Evolutionary conservation across 2,329 filamentous ascomycete species (phyloP).

Genomic region (Nothopassalora personata): DNA sequence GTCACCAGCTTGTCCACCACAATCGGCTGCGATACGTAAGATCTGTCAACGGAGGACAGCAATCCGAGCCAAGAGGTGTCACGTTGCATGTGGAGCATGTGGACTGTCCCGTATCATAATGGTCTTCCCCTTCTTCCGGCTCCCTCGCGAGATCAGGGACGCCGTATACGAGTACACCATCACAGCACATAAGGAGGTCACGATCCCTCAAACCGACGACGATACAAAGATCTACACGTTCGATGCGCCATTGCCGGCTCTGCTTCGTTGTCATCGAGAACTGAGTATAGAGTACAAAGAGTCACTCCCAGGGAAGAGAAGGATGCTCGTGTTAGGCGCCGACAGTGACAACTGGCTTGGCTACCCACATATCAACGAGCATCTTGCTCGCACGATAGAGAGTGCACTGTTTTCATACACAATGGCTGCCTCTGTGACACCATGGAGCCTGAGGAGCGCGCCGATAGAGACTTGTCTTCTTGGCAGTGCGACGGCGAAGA

Average conservation of each 20-base stretch:
- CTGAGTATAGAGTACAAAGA: not conserved
- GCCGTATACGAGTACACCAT: not conserved
- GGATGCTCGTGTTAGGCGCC: not conserved
- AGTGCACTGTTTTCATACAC: not conserved
- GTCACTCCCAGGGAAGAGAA: not conserved
- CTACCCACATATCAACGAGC: not conserved
- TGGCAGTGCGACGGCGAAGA: not conserved
- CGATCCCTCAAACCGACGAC: not conserved
- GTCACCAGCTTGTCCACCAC: too few relatives aligned
- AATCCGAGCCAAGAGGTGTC: not conserved
- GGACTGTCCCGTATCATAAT: not conserved
- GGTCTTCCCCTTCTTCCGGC: not conserved
- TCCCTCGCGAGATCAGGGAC: not conserved
- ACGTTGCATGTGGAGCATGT: not conserved
- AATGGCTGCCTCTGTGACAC: not conserved
- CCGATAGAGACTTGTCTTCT: not conserved
- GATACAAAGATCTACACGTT: not conserved
- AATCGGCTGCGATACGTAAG: too few relatives aligned
- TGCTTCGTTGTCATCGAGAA: not conserved
- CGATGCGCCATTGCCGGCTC: not conserved
- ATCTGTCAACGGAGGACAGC: not conserved
- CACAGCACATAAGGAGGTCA: not conserved
- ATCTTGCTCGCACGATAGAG: not conserved
- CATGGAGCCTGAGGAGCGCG: not conserved
- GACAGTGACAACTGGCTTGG: conserved; percentile 1